Percentiles rank a stretch among this genome's conserved stretches.
phyloP scores from a whole-genome alignment of 768 basidiomycete genomes.

The Hortiboletus flavorubellus region DNA sequence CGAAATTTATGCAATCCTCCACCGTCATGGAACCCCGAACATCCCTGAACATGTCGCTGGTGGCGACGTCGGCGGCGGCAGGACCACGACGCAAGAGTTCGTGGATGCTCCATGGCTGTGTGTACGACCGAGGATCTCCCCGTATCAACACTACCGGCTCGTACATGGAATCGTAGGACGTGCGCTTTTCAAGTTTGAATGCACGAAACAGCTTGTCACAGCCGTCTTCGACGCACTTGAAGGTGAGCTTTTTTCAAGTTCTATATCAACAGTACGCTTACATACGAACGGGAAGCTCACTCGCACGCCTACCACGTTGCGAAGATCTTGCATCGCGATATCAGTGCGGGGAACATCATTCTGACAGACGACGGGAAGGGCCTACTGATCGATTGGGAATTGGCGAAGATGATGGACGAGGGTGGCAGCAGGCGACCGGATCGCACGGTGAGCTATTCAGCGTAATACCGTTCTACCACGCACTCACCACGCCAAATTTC shows the following conservation, averaged over 20 bases:
- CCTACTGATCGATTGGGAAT: conserved; percentile 29
- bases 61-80: not conserved
- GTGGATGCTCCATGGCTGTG: not conserved
- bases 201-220: not conserved
- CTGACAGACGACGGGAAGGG: conserved; percentile 11
- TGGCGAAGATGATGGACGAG: not conserved
- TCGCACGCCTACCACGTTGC: conserved; percentile 13
- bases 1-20: not conserved
- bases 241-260: not conserved
- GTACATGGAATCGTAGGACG: not conserved
- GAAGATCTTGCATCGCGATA: conserved; percentile 26
- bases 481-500: not conserved
- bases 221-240: not conserved
- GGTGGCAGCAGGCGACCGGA: not conserved
- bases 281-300: conserved; percentile 11
- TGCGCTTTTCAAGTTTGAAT: not conserved
- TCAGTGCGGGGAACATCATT: conserved; percentile 29
- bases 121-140: not conserved
- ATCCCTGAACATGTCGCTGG: conserved; percentile 1
- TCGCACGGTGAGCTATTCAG: not conserved
- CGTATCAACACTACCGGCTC: conserved; percentile 1
- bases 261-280: not conserved
- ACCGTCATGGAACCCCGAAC: not conserved
- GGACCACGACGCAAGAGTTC: not conserved
- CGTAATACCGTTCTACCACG: not conserved